Percentiles rank a stretch among this genome's conserved stretches.
These are phyloP conservation scores for Allium cepa DNA, from an alignment of 106 monocot species.

Conservation along the genomic window DNA sequence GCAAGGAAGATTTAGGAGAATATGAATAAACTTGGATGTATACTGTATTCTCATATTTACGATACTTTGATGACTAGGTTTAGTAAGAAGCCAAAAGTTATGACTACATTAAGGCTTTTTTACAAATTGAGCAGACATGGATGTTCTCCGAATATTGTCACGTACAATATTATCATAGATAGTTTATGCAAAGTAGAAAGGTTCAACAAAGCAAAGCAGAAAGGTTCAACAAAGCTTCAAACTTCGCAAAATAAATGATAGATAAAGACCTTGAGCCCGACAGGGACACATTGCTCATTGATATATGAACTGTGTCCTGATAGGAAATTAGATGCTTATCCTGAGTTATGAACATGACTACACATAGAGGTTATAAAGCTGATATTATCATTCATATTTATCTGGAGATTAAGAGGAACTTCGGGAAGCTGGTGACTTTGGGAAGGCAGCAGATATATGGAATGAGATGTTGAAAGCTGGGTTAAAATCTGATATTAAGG, in stretches of 20 bases:
- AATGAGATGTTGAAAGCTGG: conserved; percentile 55
- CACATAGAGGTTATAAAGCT: conserved; percentile 24
- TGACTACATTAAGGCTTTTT: conserved; percentile 21
- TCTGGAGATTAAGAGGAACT: conserved; percentile 50
- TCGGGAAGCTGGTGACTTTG: conserved; percentile 34
- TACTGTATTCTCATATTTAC: conserved; percentile 48
- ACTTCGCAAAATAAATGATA: conserved; percentile 73
- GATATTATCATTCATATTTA: conserved; percentile 52
- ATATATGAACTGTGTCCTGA: conserved; percentile 78
- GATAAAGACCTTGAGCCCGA: conserved; percentile 75
- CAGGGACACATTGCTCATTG: conserved; percentile 61
- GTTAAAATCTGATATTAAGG: not conserved
- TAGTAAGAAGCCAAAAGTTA: conserved; percentile 24
- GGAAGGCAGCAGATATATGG: conserved; percentile 70
- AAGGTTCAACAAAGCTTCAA: conserved; percentile 34
- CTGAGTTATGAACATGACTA: conserved; percentile 47
- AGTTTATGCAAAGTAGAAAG: conserved; percentile 66
- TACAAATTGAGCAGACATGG: conserved; percentile 17
- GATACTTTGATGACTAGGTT: conserved; percentile 72
- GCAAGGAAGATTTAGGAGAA: conserved; percentile 43
- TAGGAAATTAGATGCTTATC: conserved; percentile 58
- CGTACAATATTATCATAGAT: conserved; percentile 78
- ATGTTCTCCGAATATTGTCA: conserved; percentile 55
- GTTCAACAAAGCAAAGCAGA: conserved; percentile 6
- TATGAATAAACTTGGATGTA: conserved; percentile 38